Percentiles rank a stretch among this genome's conserved stretches.
Conservation (phyloP, 2,329 filamentous ascomycete species). For the Neofusicoccum umdonicola region DNA sequence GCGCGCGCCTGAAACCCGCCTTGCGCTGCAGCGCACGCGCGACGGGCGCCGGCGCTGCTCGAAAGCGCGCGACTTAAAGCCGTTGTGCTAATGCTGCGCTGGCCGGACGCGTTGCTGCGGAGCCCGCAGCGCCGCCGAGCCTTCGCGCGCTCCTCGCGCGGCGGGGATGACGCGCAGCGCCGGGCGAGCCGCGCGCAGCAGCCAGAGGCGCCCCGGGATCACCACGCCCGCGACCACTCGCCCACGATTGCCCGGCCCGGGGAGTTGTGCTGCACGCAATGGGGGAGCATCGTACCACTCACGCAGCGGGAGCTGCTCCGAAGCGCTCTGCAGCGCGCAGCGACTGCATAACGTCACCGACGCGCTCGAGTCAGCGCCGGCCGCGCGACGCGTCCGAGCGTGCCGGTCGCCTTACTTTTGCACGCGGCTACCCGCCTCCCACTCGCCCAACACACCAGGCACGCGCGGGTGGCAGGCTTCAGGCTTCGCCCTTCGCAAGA, state of each 20-base stretch:
- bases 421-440: background rate
- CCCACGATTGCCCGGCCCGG: conserved; percentile 5
- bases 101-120: conserved; percentile 10
- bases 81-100: background rate
- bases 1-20: conserved; percentile 8
- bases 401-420: background rate
- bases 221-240: background rate
- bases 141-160: background rate
- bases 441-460: background rate
- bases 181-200: background rate
- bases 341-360: conserved; percentile 7
- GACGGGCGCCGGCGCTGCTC: background rate
- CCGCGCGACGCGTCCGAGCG: background rate
- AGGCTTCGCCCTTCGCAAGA: too few species aligned
- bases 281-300: background rate
- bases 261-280: conserved; percentile 2
- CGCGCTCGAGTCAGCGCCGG: background rate
- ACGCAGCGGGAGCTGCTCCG: background rate
- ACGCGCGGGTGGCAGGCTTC: background rate
- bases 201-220: background rate
- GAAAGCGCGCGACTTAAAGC: background rate
- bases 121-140: background rate
- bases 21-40: too few species aligned
- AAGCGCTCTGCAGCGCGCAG: background rate
- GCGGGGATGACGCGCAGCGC: background rate